phyloP scores from a whole-genome alignment of 176 grass and related monocot species.

The Musa acuminata region DNA sequence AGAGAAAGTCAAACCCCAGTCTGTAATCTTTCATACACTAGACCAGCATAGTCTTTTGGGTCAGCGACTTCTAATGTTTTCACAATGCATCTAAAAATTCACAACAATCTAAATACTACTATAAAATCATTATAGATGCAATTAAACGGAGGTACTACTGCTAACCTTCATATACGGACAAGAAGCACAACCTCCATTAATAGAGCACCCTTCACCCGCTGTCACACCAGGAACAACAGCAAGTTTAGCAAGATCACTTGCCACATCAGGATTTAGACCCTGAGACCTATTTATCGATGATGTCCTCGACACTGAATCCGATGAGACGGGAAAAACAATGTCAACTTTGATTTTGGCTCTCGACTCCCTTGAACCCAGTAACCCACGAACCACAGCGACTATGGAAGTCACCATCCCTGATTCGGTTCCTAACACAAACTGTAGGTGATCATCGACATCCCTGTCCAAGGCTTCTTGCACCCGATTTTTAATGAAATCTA shows the following conservation, averaged over 20 bases:
- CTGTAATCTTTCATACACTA: background rate
- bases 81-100: no score
- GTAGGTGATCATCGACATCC: conserved; percentile 72
- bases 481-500: conserved; percentile 75
- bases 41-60: background rate
- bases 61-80: no score
- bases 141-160: background rate
- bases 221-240: conserved; percentile 72
- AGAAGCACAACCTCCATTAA: conserved; percentile 88
- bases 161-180: conserved; percentile 99
- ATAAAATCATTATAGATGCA: background rate
- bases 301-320: conserved; percentile 70
- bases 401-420: conserved; percentile 99
- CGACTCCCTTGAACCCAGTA: conserved; percentile 36
- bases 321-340: conserved; percentile 92
- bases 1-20: conserved; percentile 1
- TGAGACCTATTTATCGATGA: conserved; percentile 35
- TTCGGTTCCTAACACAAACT: conserved; percentile 94
- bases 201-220: conserved; percentile 87
- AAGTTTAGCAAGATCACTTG: conserved; percentile 39
- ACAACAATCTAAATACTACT: background rate
- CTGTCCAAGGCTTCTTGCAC: conserved; percentile 63
- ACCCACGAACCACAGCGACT: conserved; percentile 52
- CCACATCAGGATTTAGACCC: conserved; percentile 23
- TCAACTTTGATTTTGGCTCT: conserved; percentile 72